Conservation (phyloP, 371 early-diverging fungal species). For the Mucor piriformis region DNA sequence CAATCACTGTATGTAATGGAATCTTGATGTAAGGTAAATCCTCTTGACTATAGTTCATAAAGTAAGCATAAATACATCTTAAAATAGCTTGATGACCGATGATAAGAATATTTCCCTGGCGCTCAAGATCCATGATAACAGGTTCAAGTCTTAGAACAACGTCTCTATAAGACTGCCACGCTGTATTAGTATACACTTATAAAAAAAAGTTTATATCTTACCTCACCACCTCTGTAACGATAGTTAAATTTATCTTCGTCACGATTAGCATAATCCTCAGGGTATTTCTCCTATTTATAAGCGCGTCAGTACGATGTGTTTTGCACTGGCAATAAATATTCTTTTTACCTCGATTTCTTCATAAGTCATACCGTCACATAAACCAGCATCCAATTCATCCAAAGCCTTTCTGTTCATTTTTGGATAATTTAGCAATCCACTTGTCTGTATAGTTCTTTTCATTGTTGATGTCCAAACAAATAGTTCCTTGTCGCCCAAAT, state of each 20-base stretch:
- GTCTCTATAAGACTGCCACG: conserved; percentile 73
- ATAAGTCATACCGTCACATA: conserved; percentile 98
- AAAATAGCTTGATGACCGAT: conserved; percentile 95
- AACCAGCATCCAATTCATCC: conserved; percentile 96
- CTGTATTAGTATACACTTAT: not conserved
- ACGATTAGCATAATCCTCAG: conserved; percentile 87
- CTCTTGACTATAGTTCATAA: conserved; percentile 87
- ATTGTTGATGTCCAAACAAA: conserved; percentile 96
- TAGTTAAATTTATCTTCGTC: conserved; percentile 95
- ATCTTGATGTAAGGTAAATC: conserved; percentile 96
- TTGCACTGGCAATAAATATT: not conserved
- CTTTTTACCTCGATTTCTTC: conserved; percentile 86
- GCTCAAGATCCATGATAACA: conserved; percentile 96
- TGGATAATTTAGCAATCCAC: conserved; percentile 74
- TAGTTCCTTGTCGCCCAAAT: conserved; percentile 71
- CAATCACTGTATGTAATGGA: conserved; percentile 95
- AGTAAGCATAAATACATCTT: conserved; percentile 93
- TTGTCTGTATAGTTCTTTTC: conserved; percentile 90
- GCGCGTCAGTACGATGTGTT: not conserved
- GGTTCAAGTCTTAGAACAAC: conserved; percentile 67
- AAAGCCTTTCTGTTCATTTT: conserved; percentile 95
- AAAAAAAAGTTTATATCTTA: conserved; percentile 16
- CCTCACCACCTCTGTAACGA: conserved; percentile 94
- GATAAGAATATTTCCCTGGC: conserved; percentile 94
- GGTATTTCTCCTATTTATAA: conserved; percentile 59